phyloP scores from a whole-genome alignment of 1,284 basidiomycete genomes.

The Cutaneotrichosporon sp. region DNA sequence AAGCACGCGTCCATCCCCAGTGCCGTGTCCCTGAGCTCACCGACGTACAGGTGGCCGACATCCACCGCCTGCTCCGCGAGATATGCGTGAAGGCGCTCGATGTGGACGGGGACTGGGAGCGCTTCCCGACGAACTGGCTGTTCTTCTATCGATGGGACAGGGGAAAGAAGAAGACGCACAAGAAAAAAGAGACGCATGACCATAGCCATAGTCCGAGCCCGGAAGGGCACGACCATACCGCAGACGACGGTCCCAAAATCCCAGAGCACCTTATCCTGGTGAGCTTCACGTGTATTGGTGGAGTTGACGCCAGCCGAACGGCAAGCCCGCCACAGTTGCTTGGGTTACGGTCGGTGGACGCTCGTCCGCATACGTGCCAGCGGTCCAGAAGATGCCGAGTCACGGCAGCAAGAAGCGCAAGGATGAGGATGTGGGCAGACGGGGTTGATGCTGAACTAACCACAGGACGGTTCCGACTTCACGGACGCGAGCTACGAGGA shows the following conservation, averaged over 20 bases:
- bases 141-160: conserved; percentile 62
- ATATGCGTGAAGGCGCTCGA: conserved; percentile 67
- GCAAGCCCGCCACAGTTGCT: conserved; percentile 67
- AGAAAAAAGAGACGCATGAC: conserved; percentile 16
- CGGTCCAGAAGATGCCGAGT: conserved; percentile 61
- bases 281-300: conserved; percentile 25
- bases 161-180: conserved; percentile 61
- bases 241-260: conserved; percentile 36
- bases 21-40: conserved; percentile 64
- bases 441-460: background rate
- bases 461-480: conserved; percentile 6
- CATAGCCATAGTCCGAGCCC: conserved; percentile 17
- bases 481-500: conserved; percentile 11
- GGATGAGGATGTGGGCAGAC: conserved; percentile 5
- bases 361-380: conserved; percentile 70
- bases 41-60: conserved; percentile 57
- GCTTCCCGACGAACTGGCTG: conserved; percentile 63
- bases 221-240: conserved; percentile 13
- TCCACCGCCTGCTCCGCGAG: conserved; percentile 62
- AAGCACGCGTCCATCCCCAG: conserved; percentile 72
- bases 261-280: conserved; percentile 60
- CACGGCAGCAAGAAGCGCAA: conserved; percentile 12
- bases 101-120: conserved; percentile 68
- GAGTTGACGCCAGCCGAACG: conserved; percentile 60
- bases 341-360: conserved; percentile 78